Conservation (phyloP, 2,329 filamentous ascomycete genomes). For the Hypoxylon sp. region DNA sequence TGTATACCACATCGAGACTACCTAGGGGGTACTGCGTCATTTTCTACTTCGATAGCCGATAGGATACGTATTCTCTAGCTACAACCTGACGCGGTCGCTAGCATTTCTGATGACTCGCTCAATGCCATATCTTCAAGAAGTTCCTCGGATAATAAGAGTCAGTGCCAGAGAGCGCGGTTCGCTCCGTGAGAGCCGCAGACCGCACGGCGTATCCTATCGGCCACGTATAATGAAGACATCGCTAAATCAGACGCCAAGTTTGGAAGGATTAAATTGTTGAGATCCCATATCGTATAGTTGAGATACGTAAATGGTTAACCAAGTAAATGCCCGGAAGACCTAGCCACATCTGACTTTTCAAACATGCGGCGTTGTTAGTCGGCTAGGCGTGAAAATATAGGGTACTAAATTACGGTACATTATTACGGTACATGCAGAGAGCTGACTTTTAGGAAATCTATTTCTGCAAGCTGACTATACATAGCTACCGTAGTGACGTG, state of each 20-base stretch:
- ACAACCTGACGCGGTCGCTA: not conserved
- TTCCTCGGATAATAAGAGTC: conserved; percentile 18
- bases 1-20: not conserved
- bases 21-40: conserved; percentile 3
- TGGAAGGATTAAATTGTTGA: conserved; percentile 19
- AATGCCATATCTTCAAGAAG: not conserved
- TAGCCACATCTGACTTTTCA: conserved; percentile 14
- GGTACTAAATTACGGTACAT: conserved; percentile 1
- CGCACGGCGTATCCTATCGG: conserved; percentile 5
- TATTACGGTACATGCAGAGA: conserved; percentile 2
- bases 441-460: conserved; percentile 11
- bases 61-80: conserved; percentile 3
- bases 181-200: conserved; percentile 19
- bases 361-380: not conserved
- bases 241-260: conserved; percentile 11
- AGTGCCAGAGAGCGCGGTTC: not conserved
- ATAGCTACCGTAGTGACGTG: conserved; percentile 19
- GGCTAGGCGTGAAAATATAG: not conserved
- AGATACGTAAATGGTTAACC: conserved; percentile 7
- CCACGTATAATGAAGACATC: conserved; percentile 7
- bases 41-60: not conserved
- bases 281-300: conserved; percentile 11
- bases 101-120: not conserved
- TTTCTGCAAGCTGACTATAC: conserved; percentile 5
- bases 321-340: not conserved